phyloP scores from a whole-genome alignment of 2,329 filamentous ascomycete genomes.

The Ceratocystis eucalypticola region DNA sequence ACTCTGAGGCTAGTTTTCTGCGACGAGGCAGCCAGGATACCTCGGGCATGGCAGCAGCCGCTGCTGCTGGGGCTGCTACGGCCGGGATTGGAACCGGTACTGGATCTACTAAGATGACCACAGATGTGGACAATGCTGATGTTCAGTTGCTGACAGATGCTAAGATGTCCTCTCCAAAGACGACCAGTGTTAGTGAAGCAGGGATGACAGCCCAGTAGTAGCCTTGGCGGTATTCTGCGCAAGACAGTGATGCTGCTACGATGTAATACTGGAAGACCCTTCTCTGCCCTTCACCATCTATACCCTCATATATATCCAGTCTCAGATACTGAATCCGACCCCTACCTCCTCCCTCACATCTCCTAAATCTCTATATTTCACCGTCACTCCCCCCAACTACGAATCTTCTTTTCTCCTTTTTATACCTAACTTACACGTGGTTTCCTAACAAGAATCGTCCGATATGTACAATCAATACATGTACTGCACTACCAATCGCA shows the following conservation, averaged over 20 bases:
- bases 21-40: constrained; percentile 38
- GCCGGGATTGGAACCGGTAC: not conserved
- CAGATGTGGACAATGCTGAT: not conserved
- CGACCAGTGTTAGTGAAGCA: not conserved
- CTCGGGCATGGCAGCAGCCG: not conserved
- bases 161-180: constrained; percentile 16
- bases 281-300: not conserved
- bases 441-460: not conserved
- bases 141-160: constrained; percentile 17
- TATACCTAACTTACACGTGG: not conserved
- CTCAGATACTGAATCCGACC: not conserved
- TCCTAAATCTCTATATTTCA: not conserved
- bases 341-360: not conserved
- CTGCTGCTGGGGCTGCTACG: not conserved
- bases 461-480: constrained; percentile 11
- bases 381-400: not conserved
- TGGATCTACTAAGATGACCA: not conserved
- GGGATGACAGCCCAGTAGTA: not conserved
- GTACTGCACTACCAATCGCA: not conserved
- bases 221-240: not conserved
- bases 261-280: not conserved
- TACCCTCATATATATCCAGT: not conserved
- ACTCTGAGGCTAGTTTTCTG: constrained; percentile 35
- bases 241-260: not conserved
- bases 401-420: not conserved